Evolutionary conservation across 108 stramenopile genomes (phyloP), one percentile per base, ranked within the genome.

Genomic region (Schizochytrium sp.): DNA sequence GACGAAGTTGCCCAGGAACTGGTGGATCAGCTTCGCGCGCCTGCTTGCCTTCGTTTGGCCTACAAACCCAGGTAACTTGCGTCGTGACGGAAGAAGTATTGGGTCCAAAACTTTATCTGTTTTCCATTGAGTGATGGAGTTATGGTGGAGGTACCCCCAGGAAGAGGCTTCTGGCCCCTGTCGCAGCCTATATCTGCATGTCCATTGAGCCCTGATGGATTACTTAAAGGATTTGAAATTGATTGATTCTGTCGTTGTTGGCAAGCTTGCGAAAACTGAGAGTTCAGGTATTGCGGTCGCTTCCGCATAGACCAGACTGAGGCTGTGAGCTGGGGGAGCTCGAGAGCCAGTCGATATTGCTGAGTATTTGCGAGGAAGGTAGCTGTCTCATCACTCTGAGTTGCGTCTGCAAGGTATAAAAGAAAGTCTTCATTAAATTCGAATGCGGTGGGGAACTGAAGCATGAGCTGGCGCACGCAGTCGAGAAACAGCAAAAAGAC

Each of bases 301-400:
- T 38, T 44, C 19, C 42, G 42, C 40, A 44, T 38, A 12, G 76
- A 83, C 76, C 76, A 83, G 47, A 83, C 3, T 0, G 76, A 83
- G 8, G 76, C 76, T 1, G 76, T 83, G 38, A n/a, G 5, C 7
- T 17, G 8, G 5, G 53, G 0, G 55, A 49, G 28, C 76, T 83
- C 53, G 38, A 55, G 28, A 8, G 57, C 90, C 76, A 41, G n/a
- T 44, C 92, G 89, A 13, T 94, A 91, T 90, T 92, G 92, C n/a
- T 91, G 61, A 38, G 69, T 89, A 91, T 95, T 91, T 46, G 90
- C 87, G 76, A 94, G 87, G 88, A 94, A 94, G 10, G 94, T 94
- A 47, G 93, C 94, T 56, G 92, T 94, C 61, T 92, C 92, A 73
- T 93, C 92, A 38, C 47, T 58, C 50, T 92, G 57, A 40, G 88